phyloP scores from a whole-genome alignment of 495 filamentous ascomycete genomes.

The Halenospora varia region DNA sequence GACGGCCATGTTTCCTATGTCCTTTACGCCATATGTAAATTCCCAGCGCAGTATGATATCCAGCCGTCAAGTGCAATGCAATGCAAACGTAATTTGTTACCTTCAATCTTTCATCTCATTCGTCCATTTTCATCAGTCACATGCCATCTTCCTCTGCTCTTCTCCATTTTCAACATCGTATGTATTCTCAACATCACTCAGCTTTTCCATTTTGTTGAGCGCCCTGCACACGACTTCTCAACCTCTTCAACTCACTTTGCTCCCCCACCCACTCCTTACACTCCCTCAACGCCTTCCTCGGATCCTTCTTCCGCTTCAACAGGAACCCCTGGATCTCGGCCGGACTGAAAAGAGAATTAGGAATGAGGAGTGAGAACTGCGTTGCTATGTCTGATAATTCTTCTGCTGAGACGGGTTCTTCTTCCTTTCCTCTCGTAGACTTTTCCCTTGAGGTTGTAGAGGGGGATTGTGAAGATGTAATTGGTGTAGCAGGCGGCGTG shows the following conservation, averaged over 20 bases:
- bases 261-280: constrained; percentile 51
- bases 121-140: neutral
- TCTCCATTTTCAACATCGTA: neutral
- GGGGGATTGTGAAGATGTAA: neutral
- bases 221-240: constrained; percentile 30
- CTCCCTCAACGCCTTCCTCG: constrained; percentile 51
- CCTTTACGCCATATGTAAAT: too few relatives aligned
- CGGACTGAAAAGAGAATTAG: constrained; percentile 50
- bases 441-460: neutral
- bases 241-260: constrained; percentile 38
- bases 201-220: constrained; percentile 35
- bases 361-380: constrained; percentile 44
- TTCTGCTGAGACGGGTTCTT: constrained; percentile 37
- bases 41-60: too few relatives aligned
- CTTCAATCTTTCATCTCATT: too few relatives aligned
- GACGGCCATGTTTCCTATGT: too few relatives aligned
- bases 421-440: constrained; percentile 8
- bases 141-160: neutral
- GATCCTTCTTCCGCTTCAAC: constrained; percentile 58
- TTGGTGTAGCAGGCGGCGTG: constrained; percentile 5
- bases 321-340: constrained; percentile 72
- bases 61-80: too few relatives aligned
- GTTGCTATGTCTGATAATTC: constrained; percentile 37
- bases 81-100: too few relatives aligned
- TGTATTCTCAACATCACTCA: too few relatives aligned